Evolutionary conservation across 192 early-diverging fungal species (phyloP).

Genomic region (Mortierella hygrophila): DNA sequence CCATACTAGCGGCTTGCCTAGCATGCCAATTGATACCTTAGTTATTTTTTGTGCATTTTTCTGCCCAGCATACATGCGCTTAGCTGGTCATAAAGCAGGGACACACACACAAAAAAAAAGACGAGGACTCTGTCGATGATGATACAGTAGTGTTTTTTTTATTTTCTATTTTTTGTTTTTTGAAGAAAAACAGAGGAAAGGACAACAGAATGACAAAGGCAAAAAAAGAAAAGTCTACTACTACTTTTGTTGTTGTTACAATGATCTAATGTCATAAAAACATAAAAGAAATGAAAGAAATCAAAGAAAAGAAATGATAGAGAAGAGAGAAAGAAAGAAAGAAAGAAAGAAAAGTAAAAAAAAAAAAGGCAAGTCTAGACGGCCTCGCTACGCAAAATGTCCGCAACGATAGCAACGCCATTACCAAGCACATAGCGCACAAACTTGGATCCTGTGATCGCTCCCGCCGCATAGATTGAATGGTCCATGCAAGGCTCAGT

Average conservation of each 20-base stretch:
- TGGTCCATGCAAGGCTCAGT: constrained; percentile 31
- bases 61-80: too few relatives aligned
- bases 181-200: not conserved
- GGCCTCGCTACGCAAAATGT: constrained; percentile 33
- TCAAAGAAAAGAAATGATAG: not conserved
- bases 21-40: too few relatives aligned
- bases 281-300: not conserved
- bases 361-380: not conserved
- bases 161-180: not conserved
- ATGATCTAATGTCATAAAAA: too few relatives aligned
- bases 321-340: too few relatives aligned
- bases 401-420: constrained; percentile 43
- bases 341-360: not conserved
- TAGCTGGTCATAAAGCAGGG: too few relatives aligned
- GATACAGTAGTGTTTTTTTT: not conserved
- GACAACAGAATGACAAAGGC: too few relatives aligned
- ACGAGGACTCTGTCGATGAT: too few relatives aligned
- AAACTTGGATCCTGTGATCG: constrained; percentile 55
- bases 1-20: too few relatives aligned
- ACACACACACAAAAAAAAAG: too few relatives aligned
- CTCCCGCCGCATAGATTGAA: constrained; percentile 52
- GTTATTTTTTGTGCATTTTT: too few relatives aligned
- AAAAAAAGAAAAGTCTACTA: not conserved
- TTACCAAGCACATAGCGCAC: constrained; percentile 55
- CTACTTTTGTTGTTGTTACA: too few relatives aligned